Base-by-base conservation (phyloP, 495 filamentous ascomycete species). In the Xylaria scruposa region DNA sequence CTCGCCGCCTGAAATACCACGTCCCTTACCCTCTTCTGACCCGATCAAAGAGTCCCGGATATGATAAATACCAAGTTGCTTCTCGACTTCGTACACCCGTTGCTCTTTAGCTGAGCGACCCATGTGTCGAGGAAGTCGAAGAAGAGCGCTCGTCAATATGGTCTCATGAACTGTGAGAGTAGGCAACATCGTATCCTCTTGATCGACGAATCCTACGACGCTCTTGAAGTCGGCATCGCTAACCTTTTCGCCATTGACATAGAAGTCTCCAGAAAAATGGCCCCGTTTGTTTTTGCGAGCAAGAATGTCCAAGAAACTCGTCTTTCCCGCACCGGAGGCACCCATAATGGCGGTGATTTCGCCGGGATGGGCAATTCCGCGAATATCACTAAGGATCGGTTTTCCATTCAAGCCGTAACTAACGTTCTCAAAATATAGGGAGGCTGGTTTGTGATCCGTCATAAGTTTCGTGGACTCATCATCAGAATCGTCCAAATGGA, bases 271-370 rank as follows among this genome's bases (percentile, higher is more conserved):
- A 5, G 87, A 83, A 3, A 93, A 90, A 6, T 84, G 76, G 42
- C 96, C 96, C 29, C 93, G 90, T 82, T 99, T 99, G 81, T 98
- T 99, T 87, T 99, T 99, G 67, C 95, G 89, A 21, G 97, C 97
- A 9, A 99, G 86, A 68, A 99, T 97, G 81, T 99, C 97, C 40
- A 99, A 83, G 81, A 98, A 99, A 0, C 94, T 97, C 1, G 95
- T 98, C 82, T 99, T 99, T 66, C 96, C 96, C 31, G 96, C 96
- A 10, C 96, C 96, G 4, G 97, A 98, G 13, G 96, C 94, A 49
- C 96, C 96, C 95, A 99, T 98, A 78, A 99, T 97, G 29, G 96
- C 96, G 76, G 96, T 93, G 9, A 99, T 87, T 75, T 98, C 93
- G 0, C 96, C 96, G 1, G 95, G 92, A 74, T 92, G 90, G 15